Conservation (phyloP, 2,329 filamentous ascomycete species). For the Botrytis fragariae region DNA sequence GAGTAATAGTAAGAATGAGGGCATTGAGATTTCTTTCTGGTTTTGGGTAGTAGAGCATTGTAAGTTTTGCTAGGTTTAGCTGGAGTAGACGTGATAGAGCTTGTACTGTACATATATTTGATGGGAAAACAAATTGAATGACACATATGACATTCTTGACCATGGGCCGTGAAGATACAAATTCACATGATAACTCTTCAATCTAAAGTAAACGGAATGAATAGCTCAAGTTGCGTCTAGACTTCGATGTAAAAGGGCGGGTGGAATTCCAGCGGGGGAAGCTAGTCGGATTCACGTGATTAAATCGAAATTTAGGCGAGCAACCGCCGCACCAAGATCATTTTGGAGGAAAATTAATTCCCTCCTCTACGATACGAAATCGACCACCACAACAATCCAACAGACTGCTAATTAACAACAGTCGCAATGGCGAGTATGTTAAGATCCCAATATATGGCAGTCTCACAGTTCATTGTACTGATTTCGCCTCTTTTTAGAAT, state of each 20-base stretch:
- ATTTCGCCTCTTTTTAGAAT: slow-evolving; percentile 56
- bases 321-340: background rate
- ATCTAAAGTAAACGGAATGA: background rate
- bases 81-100: slow-evolving; percentile 9
- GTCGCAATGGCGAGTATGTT: slow-evolving; percentile 23
- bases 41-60: background rate
- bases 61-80: background rate
- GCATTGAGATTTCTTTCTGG: background rate
- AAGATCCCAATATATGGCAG: background rate
- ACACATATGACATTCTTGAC: background rate
- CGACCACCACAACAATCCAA: slow-evolving; percentile 12
- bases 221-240: background rate
- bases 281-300: background rate
- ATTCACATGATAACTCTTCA: background rate
- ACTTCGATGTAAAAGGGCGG: background rate
- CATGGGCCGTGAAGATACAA: background rate
- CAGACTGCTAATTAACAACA: slow-evolving; percentile 21
- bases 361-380: background rate
- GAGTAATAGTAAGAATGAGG: slow-evolving; percentile 19
- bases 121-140: background rate
- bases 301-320: slow-evolving; percentile 9
- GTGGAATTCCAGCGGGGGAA: background rate
- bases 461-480: slow-evolving; percentile 2
- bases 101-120: slow-evolving; percentile 19
- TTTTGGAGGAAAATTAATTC: slow-evolving; percentile 10